A percentile compares a stretch with the other conserved stretches of the same genome.
These are phyloP conservation scores for Myriosclerotinia duriaeana DNA, from an alignment of 2,329 filamentous ascomycete genomes.

Conservation along the genomic window DNA sequence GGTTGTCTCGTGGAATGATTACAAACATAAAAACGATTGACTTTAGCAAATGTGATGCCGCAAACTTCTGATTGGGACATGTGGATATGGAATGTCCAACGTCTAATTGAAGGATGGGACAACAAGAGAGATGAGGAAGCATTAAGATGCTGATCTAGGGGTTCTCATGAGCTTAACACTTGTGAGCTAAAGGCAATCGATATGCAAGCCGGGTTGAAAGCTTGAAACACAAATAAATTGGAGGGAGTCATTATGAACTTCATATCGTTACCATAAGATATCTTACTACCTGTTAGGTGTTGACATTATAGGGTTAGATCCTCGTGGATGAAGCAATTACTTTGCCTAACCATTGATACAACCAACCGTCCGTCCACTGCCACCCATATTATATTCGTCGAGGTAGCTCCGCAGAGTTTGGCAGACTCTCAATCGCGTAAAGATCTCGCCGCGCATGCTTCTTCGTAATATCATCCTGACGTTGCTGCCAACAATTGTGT, in stretches of 20 bases:
- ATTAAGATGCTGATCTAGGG: background rate
- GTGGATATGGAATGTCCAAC: background rate
- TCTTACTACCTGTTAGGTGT: background rate
- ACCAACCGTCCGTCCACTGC: background rate
- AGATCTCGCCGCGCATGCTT: background rate
- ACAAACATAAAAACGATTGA: background rate
- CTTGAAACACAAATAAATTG: background rate
- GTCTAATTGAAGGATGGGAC: background rate
- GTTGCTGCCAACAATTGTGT: background rate
- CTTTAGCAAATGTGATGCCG: background rate
- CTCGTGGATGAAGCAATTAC: background rate
- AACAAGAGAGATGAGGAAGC: background rate
- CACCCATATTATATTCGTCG: background rate
- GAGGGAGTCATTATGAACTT: background rate
- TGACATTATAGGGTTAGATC: background rate
- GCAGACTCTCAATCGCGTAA: background rate
- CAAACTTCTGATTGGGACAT: background rate
- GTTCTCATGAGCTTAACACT: background rate
- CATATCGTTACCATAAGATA: background rate
- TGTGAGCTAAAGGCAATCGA: background rate
- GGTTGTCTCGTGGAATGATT: background rate
- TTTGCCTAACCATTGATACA: background rate
- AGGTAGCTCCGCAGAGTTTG: background rate
- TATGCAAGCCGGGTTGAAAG: background rate
- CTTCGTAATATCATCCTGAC: background rate